Percentiles rank a stretch among this genome's conserved stretches.
These are phyloP conservation scores for Penicillium italicum DNA, from an alignment of 2,329 filamentous ascomycete species.

Conservation along the genomic window DNA sequence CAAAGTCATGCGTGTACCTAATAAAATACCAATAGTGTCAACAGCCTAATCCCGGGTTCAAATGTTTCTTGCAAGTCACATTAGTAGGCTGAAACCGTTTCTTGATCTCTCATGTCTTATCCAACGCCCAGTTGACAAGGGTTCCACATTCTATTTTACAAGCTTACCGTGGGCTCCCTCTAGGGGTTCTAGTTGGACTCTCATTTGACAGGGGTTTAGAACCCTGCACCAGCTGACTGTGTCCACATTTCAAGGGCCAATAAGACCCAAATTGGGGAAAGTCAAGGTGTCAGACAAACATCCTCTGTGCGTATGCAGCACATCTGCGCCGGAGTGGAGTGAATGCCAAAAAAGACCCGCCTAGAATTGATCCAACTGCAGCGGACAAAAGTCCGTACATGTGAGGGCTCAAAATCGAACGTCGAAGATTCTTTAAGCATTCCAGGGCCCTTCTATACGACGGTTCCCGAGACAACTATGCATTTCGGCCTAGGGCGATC, in stretches of 20 bases:
- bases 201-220: neutral
- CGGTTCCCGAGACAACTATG: constrained; percentile 4
- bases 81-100: neutral
- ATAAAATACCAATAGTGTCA: neutral
- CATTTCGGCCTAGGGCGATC: constrained; percentile 11
- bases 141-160: neutral
- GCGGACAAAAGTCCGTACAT: neutral
- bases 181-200: neutral
- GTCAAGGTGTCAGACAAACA: neutral
- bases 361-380: neutral
- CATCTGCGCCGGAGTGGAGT: neutral
- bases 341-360: neutral
- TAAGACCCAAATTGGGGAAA: neutral
- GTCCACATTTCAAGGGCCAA: neutral
- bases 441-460: constrained; percentile 20
- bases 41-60: neutral
- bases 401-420: neutral
- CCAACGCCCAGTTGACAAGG: neutral
- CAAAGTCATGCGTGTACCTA: neutral
- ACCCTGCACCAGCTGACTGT: constrained; percentile 5
- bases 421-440: constrained; percentile 19
- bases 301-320: neutral
- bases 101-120: neutral
- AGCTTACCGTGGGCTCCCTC: neutral
- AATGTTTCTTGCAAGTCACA: neutral